Evolutionary conservation across 1,284 basidiomycete species (phyloP), one percentile per base, ranked within the genome.

Genomic region (Ceratobasidium sp.): DNA sequence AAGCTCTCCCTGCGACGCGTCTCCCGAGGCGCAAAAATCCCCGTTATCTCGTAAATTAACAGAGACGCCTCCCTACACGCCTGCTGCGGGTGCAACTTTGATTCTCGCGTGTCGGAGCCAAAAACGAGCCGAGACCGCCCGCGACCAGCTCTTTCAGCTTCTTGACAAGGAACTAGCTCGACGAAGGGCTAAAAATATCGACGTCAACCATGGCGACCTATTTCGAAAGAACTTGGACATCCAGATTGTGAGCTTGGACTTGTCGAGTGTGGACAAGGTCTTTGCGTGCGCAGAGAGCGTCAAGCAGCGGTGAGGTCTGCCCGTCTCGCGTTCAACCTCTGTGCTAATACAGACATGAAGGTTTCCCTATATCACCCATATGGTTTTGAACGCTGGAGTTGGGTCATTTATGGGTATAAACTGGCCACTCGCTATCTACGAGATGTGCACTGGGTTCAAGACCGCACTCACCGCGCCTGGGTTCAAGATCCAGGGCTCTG

Each of bases 311-410:
- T 93, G 81, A 60, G 90, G 30, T 38, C 14, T 65, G 52, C 1
- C 35, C 57, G n/a, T 33, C 30, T 69, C 48, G 14, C 46, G 46
- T 2, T 52, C 12, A 27, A n/a, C 30, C 2, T 16, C 27, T 30
- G 33, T 27, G 46, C 70, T 57, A 20, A n/a, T 59, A 76, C 78
- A 16, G 78, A 41, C 62, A 54, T 67, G 18, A 78, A 96, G 95
- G 80, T 93, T 95, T 81, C 89, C 92, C 1, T 94, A 96, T 81
- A 86, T 97, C 69, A 95, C 95, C 0, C 93, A 94, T 80, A 84
- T 96, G 46, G 90, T 95, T 76, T 91, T 90, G 82, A 97, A 97
- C 81, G 96, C 96, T 20, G 96, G 95, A 1, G 87, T 92, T 4
- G 91, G 89, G 1, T 89, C 89, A 55, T 93, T 92, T 81, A 84